These are phyloP conservation scores for Plasmodium ovale DNA, from an alignment of 169 alveolate species.

Conservation along the genomic window DNA sequence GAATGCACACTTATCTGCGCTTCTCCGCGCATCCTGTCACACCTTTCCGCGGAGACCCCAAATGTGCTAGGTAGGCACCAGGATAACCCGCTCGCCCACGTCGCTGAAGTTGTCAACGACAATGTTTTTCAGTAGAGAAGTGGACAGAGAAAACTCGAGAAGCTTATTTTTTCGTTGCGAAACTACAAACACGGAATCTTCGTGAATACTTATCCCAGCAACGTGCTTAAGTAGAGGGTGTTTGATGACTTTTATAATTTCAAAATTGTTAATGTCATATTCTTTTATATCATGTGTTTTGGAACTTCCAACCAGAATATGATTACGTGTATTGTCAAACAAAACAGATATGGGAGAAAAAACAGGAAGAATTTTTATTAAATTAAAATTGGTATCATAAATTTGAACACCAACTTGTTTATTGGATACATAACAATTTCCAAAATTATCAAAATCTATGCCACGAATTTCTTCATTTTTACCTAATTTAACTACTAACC, in stretches of 20 bases:
- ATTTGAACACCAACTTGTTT: constrained; percentile 72
- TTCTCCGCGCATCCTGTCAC: neutral
- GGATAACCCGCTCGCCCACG: constrained; percentile 68
- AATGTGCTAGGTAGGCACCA: constrained; percentile 9
- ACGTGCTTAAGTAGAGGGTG: constrained; percentile 73
- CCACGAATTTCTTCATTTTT: constrained; percentile 76
- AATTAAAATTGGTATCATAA: constrained; percentile 69
- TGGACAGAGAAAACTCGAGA: constrained; percentile 70
- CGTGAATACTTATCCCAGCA: constrained; percentile 58
- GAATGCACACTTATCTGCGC: neutral
- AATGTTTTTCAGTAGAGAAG: constrained; percentile 30
- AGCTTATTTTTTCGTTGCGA: constrained; percentile 71
- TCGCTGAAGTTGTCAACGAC: constrained; percentile 60
- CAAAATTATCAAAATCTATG: constrained; percentile 53
- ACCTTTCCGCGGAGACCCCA: no score
- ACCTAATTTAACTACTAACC: constrained; percentile 59
- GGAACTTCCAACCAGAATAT: constrained; percentile 75
- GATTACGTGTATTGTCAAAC: constrained; percentile 33
- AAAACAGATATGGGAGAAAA: constrained; percentile 73
- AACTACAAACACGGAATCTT: constrained; percentile 65
- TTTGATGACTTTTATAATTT: constrained; percentile 57
- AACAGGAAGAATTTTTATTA: constrained; percentile 55
- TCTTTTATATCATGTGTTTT: constrained; percentile 76
- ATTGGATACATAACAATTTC: constrained; percentile 69
- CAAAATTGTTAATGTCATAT: constrained; percentile 60